Evolutionary conservation across 164 flowering plant genomes (phyloP).

Genomic region (Magnolia kwangsiensis): DNA sequence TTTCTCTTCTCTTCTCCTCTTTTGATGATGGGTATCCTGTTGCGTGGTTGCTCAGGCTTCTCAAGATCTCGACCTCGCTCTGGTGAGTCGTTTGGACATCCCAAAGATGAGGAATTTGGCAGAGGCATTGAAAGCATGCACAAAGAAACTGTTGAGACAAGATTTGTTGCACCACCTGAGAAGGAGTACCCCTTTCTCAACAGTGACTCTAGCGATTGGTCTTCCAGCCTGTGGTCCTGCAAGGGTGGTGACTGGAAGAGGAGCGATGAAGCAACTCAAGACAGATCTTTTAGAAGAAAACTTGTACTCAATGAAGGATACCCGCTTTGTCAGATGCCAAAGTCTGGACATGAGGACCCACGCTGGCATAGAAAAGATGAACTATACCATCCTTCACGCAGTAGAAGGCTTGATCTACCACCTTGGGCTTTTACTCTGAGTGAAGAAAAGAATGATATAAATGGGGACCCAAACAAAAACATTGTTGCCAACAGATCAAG

Average conservation of each 20-base stretch:
- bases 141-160: conserved; percentile 40
- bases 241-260: conserved; percentile 98
- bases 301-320: conserved; percentile 81
- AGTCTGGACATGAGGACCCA: conserved; percentile 84
- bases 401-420: conserved; percentile 77
- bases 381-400: conserved; percentile 61
- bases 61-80: conserved; percentile 14
- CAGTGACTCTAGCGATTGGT: conserved; percentile 51
- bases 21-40: background rate
- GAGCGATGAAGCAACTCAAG: conserved; percentile 65
- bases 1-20: background rate
- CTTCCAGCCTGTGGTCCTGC: conserved; percentile 78
- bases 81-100: conserved; percentile 30
- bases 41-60: conserved; percentile 33
- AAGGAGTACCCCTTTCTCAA: conserved; percentile 32
- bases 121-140: conserved; percentile 27
- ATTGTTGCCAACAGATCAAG: conserved; percentile 23
- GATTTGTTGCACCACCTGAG: conserved; percentile 26
- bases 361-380: conserved; percentile 80
- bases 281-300: conserved; percentile 58
- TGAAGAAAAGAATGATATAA: conserved; percentile 63
- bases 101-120: conserved; percentile 28
- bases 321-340: conserved; percentile 86
- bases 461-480: background rate
- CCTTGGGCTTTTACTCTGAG: conserved; percentile 74